Percentiles rank a stretch among this genome's conserved stretches.
Evolutionary conservation across 2,329 filamentous ascomycete genomes (phyloP).

Genomic region (Botrytis elliptica): DNA sequence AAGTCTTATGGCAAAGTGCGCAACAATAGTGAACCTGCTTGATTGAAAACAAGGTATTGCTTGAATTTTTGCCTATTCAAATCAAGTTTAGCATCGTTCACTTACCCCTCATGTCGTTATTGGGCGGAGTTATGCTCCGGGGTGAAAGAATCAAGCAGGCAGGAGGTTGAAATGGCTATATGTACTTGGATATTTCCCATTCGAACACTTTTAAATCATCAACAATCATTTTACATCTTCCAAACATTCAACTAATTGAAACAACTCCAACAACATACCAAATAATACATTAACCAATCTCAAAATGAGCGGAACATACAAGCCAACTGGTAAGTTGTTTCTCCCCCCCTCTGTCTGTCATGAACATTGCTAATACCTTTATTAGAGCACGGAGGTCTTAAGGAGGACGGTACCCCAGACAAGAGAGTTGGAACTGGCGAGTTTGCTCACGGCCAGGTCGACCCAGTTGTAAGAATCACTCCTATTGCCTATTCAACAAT

Average conservation of each 20-base stretch:
- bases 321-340: slow-evolving; percentile 24
- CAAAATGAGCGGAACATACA: slow-evolving; percentile 27
- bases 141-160: not conserved
- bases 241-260: not conserved
- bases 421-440: slow-evolving; percentile 43
- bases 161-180: not conserved
- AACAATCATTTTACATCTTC: not conserved
- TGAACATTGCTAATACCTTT: not conserved
- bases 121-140: not conserved
- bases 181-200: not conserved
- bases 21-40: not conserved
- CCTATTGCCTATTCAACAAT: slow-evolving; percentile 10
- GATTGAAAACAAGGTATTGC: not conserved
- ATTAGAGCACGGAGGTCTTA: slow-evolving; percentile 44
- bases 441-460: slow-evolving; percentile 11
- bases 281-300: slow-evolving; percentile 11
- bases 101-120: not conserved
- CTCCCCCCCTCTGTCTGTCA: not conserved
- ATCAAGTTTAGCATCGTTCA: not conserved
- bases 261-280: not conserved
- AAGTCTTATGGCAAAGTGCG: not conserved
- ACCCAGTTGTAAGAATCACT: slow-evolving; percentile 1
- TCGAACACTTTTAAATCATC: not conserved
- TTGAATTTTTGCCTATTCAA: not conserved
- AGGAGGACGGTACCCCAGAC: slow-evolving; percentile 45